Conservation (phyloP, 306 rosid genomes). For the Cicer pinnatifidum region DNA sequence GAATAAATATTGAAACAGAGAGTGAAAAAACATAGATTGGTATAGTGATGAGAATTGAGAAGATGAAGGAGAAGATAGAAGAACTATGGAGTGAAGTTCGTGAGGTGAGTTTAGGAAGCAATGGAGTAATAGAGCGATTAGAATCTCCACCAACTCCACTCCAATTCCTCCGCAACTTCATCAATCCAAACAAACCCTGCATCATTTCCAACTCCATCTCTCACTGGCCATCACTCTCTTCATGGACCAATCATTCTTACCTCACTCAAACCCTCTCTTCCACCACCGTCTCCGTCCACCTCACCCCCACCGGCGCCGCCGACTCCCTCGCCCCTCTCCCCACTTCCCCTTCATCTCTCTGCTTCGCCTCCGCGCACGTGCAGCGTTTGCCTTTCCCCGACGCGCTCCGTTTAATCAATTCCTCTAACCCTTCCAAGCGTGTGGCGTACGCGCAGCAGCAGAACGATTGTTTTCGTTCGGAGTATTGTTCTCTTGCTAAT, state of each 20-base stretch:
- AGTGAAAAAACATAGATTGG: too few relatives aligned
- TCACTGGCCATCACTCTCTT: slow-evolving; percentile 79
- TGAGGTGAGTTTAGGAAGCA: slow-evolving; percentile 66
- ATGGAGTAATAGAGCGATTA: slow-evolving; percentile 52
- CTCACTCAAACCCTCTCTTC: slow-evolving; percentile 63
- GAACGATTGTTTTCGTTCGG: slow-evolving; percentile 71
- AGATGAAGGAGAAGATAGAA: slow-evolving; percentile 51
- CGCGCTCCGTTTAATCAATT: slow-evolving; percentile 48
- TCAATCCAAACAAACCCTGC: slow-evolving; percentile 80
- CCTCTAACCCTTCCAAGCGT: slow-evolving; percentile 14
- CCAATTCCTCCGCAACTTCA: slow-evolving; percentile 60
- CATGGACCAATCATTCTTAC: slow-evolving; percentile 60
- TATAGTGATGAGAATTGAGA: not conserved
- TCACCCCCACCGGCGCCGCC: slow-evolving; percentile 79
- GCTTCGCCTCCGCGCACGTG: slow-evolving; percentile 56
- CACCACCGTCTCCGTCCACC: slow-evolving; percentile 70
- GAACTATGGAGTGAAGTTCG: slow-evolving; percentile 73
- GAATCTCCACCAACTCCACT: slow-evolving; percentile 64
- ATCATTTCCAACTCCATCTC: slow-evolving; percentile 64
- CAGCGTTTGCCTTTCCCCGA: slow-evolving; percentile 45
- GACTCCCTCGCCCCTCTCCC: slow-evolving; percentile 56
- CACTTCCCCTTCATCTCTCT: slow-evolving; percentile 40
- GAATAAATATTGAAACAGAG: too few relatives aligned
- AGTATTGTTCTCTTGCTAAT: slow-evolving; percentile 58
- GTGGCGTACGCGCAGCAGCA: slow-evolving; percentile 88